Base-by-base conservation (phyloP, 306 rosid genomes). In the Vigna hirtella region DNA sequence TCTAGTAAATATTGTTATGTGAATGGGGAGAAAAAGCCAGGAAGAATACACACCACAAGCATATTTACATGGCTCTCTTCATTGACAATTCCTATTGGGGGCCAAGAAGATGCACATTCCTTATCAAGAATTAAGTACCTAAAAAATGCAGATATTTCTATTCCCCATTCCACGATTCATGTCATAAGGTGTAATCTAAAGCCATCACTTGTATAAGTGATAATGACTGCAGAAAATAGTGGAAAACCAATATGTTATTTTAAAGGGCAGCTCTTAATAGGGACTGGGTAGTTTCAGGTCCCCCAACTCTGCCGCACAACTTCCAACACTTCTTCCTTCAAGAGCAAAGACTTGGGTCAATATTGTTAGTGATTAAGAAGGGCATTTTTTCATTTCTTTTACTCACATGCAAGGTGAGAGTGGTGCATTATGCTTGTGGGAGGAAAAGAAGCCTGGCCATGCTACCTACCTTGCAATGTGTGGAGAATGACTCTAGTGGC, bases 21-120 rank as follows among this genome's bases (percentile, higher is more conserved):
- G 56, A 57, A 70, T 28, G 34, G 48, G 40, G 18, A 42, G 58
- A 64, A 66, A 22, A 70, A 28, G 40, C 70, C 9, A 61, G 18
- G 40, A 6, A 20, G 74, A 67, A 58, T 59, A 30, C 50, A 43
- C n/a, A 48, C 70, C 45, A 62, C 68, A 67, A 67, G 78, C 74
- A 83, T 62, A 59, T 78, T 74, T 18, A 80, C 32, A 28, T 42
- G 18, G 9, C 34, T 53, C 20, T 45, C 74, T 56, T 66, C 18
- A 2, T 45, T 73, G 53, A 73, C 30, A 50, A 71, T 13, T 15
- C 5, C 17, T 49, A 50, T n/a, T 8, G 1, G 18, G 16, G 9
- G 42, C 30, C 38, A 66, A 55, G 63, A 66, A 70, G 18, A 75
- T 47, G 53, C 61, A 64, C 51, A 74, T 15, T 34, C 59, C 70